Conservation (phyloP, 768 basidiomycete species). For the Symmetrospora coprosmae region DNA sequence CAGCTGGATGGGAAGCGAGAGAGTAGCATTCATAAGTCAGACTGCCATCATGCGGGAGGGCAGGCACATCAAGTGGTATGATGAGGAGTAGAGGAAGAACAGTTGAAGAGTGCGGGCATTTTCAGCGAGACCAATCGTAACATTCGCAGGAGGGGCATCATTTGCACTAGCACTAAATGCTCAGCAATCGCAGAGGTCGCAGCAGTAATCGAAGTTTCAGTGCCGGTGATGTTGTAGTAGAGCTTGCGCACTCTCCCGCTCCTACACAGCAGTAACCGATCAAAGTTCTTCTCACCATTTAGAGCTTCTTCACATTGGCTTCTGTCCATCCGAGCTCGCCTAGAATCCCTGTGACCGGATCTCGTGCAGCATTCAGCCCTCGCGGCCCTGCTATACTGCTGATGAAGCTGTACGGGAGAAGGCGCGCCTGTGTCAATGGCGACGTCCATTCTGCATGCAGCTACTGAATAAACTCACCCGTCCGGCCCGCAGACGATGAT, state of each 20-base stretch:
- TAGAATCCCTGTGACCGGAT: slow-evolving; percentile 27
- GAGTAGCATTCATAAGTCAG: neutral
- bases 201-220: too few species aligned
- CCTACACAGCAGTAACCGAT: neutral
- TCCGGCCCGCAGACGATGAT: slow-evolving; percentile 32
- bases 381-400: slow-evolving; percentile 27
- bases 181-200: too few species aligned
- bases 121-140: neutral
- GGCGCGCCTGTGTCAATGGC: neutral
- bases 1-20: neutral
- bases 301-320: slow-evolving; percentile 28
- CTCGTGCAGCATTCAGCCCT: slow-evolving; percentile 25
- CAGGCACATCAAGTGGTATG: neutral
- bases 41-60: neutral
- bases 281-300: neutral
- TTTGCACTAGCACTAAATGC: slow-evolving; percentile 9
- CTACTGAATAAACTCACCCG: slow-evolving; percentile 10
- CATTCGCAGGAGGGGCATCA: neutral
- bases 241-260: too few species aligned
- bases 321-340: slow-evolving; percentile 23
- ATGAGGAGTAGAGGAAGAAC: too few species aligned
- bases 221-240: too few species aligned
- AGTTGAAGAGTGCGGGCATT: neutral
- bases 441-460: neutral
- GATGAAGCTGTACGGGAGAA: slow-evolving; percentile 23